Evolutionary conservation across 2,329 filamentous ascomycete genomes (phyloP).

Genomic region (Lasiodiplodia sp.): DNA sequence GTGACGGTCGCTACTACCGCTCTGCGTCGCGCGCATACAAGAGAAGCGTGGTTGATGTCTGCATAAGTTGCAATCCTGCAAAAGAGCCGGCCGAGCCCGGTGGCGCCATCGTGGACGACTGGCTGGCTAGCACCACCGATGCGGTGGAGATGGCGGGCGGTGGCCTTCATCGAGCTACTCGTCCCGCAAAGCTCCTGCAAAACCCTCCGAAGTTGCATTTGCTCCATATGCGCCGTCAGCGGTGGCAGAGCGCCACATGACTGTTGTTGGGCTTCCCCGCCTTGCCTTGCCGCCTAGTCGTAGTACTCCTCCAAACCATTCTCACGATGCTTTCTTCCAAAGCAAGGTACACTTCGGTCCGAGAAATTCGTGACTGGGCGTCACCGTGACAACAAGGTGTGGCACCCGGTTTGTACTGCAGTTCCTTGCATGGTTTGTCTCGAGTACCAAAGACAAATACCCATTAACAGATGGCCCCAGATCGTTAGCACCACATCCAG

Average conservation of each 20-base stretch:
- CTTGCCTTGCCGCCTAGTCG: neutral
- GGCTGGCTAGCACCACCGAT: neutral
- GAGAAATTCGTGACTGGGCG: neutral
- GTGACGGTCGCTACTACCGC: conserved; percentile 8
- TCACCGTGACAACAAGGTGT: neutral
- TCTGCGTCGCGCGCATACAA: neutral
- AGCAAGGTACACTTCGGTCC: neutral
- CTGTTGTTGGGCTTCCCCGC: conserved; percentile 2
- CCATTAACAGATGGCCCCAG: neutral
- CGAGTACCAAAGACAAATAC: conserved; percentile 8
- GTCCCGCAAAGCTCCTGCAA: neutral
- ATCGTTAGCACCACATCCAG: neutral
- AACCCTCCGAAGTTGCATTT: conserved; percentile 14
- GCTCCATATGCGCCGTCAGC: conserved; percentile 15
- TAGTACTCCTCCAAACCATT: neutral
- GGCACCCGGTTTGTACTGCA: neutral
- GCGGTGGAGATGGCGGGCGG: neutral
- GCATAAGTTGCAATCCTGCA: neutral
- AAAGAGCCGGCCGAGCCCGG: neutral
- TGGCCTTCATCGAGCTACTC: neutral
- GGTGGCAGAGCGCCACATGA: conserved; percentile 17
- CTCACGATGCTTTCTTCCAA: neutral
- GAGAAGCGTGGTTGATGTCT: neutral
- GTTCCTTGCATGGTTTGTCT: conserved; percentile 4
- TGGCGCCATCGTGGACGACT: neutral